Evolutionary conservation across 345 rosid genomes (phyloP).

Genomic region (Dipteronia dyeriana): DNA sequence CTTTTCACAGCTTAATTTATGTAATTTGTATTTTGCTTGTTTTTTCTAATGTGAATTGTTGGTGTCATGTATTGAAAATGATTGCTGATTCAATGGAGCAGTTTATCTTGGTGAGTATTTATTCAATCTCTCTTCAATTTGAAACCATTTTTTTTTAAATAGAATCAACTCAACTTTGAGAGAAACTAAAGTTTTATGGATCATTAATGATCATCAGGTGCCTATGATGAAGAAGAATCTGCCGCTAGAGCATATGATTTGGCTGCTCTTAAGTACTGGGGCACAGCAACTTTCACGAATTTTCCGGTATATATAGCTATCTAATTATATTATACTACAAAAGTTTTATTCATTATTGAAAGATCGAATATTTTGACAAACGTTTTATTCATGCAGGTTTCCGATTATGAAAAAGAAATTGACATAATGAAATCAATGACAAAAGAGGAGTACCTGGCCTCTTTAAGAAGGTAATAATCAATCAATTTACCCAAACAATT

Average conservation of each 20-base stretch:
- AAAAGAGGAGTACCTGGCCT: conserved; percentile 43
- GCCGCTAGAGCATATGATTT: conserved; percentile 49
- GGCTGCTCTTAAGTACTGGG: conserved; percentile 50
- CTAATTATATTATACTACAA: not conserved
- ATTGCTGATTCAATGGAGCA: conserved; percentile 16
- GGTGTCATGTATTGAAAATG: not conserved
- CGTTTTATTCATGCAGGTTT: conserved; percentile 17
- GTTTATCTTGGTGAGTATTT: conserved; percentile 40
- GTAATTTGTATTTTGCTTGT: not conserved
- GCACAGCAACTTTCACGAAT: conserved; percentile 34
- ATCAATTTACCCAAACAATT: not conserved
- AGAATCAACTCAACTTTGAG: not conserved
- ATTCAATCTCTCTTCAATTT: not conserved
- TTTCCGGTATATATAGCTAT: conserved; percentile 27
- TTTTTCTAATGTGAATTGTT: conserved; percentile 11
- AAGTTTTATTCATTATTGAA: not conserved
- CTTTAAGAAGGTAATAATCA: conserved; percentile 32
- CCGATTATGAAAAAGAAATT: conserved; percentile 39
- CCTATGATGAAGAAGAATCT: conserved; percentile 49
- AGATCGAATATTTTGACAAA: not conserved
- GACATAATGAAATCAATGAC: conserved; percentile 39
- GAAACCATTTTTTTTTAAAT: not conserved
- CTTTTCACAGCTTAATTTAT: not conserved
- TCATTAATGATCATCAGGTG: conserved; percentile 22
- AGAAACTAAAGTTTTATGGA: not conserved